A percentile compares a stretch with the other conserved stretches of the same genome.
Conservation (phyloP, 305 asterid genomes). For the Solanum chacoense region DNA sequence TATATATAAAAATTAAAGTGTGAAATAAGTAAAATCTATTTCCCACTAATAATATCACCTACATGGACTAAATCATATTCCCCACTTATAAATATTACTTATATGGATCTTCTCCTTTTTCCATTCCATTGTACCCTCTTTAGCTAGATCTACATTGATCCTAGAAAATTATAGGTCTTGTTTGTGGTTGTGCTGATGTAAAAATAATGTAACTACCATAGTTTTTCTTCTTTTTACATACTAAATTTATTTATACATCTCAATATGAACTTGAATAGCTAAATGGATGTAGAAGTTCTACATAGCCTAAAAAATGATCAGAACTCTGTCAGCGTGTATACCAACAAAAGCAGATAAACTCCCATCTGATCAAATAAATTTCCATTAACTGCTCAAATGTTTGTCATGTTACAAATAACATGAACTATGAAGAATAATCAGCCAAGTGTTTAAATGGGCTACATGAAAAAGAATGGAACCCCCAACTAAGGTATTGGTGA, state of each 20-base stretch:
- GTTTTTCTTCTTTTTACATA: background rate
- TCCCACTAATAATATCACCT: background rate
- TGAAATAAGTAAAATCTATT: background rate
- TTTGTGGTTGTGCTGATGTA: background rate
- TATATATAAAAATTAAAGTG: background rate
- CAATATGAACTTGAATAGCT: background rate
- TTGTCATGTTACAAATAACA: background rate
- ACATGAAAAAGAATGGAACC: background rate
- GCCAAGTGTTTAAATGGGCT: background rate
- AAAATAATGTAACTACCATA: background rate
- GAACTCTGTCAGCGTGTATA: background rate
- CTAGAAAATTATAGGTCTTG: background rate
- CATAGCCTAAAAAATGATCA: background rate
- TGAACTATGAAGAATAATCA: background rate
- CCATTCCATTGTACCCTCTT: background rate
- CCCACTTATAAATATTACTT: background rate
- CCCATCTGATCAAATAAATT: background rate
- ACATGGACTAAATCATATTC: background rate
- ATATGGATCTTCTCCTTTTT: background rate
- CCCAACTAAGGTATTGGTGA: background rate
- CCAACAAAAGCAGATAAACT: background rate
- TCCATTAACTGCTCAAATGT: background rate
- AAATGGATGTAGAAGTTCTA: background rate
- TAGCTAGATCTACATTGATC: background rate
- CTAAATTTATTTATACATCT: background rate